A percentile compares a stretch with the other conserved stretches of the same genome.
phyloP scores from a whole-genome alignment of 768 basidiomycete genomes.

The Lactarius hengduanensis region DNA sequence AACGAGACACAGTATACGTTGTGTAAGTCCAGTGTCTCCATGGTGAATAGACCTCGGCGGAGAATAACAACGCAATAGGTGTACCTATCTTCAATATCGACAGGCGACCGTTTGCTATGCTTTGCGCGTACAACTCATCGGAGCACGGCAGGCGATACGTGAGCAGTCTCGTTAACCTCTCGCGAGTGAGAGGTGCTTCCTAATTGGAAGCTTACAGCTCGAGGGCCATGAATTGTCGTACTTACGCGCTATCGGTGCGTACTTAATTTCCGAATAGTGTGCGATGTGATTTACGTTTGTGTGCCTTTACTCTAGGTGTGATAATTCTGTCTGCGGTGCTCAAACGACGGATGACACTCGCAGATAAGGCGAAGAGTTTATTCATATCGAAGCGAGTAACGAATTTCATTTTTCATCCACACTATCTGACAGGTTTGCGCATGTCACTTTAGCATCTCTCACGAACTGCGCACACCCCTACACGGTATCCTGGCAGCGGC shows the following conservation, averaged over 20 bases:
- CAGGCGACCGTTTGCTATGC: conserved; percentile 84
- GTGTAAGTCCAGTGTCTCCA: conserved; percentile 47
- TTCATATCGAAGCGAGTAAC: conserved; percentile 83
- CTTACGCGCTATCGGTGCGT: conserved; percentile 78
- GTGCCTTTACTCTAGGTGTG: conserved; percentile 50
- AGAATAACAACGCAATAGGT: conserved; percentile 42
- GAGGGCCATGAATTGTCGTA: conserved; percentile 92
- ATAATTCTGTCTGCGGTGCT: conserved; percentile 92
- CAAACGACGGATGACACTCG: conserved; percentile 89
- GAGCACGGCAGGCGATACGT: conserved; percentile 81
- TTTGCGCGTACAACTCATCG: conserved; percentile 88
- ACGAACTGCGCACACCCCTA: conserved; percentile 86
- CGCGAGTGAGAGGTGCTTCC: neutral
- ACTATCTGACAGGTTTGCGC: neutral
- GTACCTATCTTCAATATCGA: conserved; percentile 94
- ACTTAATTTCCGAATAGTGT: neutral
- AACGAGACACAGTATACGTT: conserved; percentile 82
- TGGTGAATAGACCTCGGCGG: neutral
- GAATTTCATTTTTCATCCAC: neutral
- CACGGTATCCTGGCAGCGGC: conserved; percentile 95
- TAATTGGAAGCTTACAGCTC: conserved; percentile 44
- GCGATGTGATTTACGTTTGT: conserved; percentile 3
- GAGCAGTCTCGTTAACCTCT: conserved; percentile 32
- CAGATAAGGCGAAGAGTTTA: conserved; percentile 89
- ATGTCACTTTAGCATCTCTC: conserved; percentile 63